Base-by-base conservation (phyloP, 2,329 filamentous ascomycete species). In the Dactylellina parvicollis region DNA sequence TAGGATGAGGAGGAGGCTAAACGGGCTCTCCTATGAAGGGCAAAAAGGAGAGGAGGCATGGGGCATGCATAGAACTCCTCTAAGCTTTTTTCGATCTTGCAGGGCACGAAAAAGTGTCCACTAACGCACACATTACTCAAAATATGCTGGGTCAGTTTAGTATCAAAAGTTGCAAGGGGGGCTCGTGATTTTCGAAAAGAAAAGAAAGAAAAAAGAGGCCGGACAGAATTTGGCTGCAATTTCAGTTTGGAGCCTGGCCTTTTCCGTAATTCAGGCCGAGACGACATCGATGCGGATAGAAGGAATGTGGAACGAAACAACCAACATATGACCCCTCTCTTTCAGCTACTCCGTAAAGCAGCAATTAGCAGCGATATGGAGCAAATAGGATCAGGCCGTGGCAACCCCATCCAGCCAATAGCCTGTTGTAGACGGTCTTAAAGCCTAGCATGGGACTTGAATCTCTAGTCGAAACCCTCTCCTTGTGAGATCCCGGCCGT, bases 291-390 rank as follows among this genome's bases (percentile, higher is more conserved):
- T 72, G 59, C 50, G 52, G 59, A 59, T 52, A 59, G 66, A 64
- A 72, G 57, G 66, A 72, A 72, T 72, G 66, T 72, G 66, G 66
- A 72, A 72, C 66, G 62, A 71, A 72, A 47, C 50, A 40, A 40
- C 55, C 66, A 62, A 62, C 49, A 70, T 36, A 64, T 67, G 52
- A 59, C 52, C 62, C 62, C 18, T 66, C 61, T 50, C 54, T 50
- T 22, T 54, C 50, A 55, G 50, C 44, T 20, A n/a, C n/a, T n/a
- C n/a, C n/a, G n/a, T n/a, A 52, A 62, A 62, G 32, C 57, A 50
- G 44, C 16, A 55, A 42, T 56, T n/a, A 56, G 22, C 52, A 40
- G 34, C 40, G 34, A 52, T 34, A 38, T 38, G 20, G 59, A 49
- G 30, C 50, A 46, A 56, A 66, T 66, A 66, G 61, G 61, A 66